A percentile compares a stretch with the other conserved stretches of the same genome.
Evolutionary conservation across 768 basidiomycete genomes (phyloP).

Genomic region (Macrolepiota dolichaula): DNA sequence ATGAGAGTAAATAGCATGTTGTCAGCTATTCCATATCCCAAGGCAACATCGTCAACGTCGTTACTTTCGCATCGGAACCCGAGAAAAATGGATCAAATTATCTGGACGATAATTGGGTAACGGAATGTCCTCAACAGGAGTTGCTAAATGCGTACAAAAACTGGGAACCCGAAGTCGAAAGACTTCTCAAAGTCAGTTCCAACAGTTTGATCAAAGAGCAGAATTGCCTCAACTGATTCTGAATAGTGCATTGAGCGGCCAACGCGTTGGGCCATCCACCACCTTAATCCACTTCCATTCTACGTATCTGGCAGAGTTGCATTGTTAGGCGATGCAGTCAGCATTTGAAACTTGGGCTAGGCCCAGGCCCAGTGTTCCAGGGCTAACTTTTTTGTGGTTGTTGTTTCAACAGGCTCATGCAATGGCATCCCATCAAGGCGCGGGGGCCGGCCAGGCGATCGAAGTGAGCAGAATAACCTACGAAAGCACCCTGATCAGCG

Average conservation of each 20-base stretch:
- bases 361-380: background rate
- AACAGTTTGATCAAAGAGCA: background rate
- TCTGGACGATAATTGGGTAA: slow-evolving; percentile 14
- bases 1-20: slow-evolving; percentile 30
- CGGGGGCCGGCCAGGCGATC: slow-evolving; percentile 46
- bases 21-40: slow-evolving; percentile 47
- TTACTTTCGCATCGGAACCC: slow-evolving; percentile 28
- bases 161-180: slow-evolving; percentile 15
- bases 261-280: slow-evolving; percentile 21
- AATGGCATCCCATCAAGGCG: slow-evolving; percentile 44
- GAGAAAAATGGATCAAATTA: slow-evolving; percentile 13
- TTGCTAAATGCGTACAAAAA: slow-evolving; percentile 11
- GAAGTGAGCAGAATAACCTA: slow-evolving; percentile 26
- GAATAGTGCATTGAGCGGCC: slow-evolving; percentile 17
- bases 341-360: background rate
- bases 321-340: slow-evolving; percentile 21
- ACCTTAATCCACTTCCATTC: slow-evolving; percentile 14
- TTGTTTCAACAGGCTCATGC: slow-evolving; percentile 33
- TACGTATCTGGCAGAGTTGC: slow-evolving; percentile 18
- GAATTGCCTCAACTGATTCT: background rate
- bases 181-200: slow-evolving; percentile 15
- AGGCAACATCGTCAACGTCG: slow-evolving; percentile 44
- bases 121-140: slow-evolving; percentile 12
- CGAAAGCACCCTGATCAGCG: background rate
- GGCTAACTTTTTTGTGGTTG: background rate